phyloP scores from a whole-genome alignment of 2,329 filamentous ascomycete genomes.

The Ophiostoma pallidulum region DNA sequence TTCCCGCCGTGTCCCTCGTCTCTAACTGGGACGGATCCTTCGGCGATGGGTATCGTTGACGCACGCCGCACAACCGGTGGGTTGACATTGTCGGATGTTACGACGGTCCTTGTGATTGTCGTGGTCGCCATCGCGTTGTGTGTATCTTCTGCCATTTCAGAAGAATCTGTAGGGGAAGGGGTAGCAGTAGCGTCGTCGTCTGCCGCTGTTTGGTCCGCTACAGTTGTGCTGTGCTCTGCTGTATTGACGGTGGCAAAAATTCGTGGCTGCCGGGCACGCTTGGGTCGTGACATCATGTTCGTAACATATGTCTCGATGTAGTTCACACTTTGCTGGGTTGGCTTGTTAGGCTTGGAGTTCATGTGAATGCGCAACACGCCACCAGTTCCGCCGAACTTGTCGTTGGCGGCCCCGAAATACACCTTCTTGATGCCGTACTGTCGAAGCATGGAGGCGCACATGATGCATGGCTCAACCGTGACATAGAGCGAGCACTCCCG shows the following conservation, averaged over 20 bases:
- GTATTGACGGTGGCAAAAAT: background rate
- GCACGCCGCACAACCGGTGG: constrained; percentile 14
- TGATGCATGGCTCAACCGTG: constrained; percentile 96
- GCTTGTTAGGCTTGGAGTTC: constrained; percentile 37
- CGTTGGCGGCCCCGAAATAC: constrained; percentile 91
- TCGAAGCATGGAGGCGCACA: constrained; percentile 88
- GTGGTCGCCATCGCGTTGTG: background rate
- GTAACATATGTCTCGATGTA: constrained; percentile 19
- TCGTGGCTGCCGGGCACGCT: constrained; percentile 7
- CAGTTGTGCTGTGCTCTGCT: background rate
- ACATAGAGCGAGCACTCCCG: constrained; percentile 75
- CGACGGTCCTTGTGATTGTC: constrained; percentile 5
- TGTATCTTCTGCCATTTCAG: background rate
- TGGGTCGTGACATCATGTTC: constrained; percentile 16
- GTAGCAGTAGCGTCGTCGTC: background rate
- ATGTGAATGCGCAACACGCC: constrained; percentile 82
- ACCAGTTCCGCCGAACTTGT: constrained; percentile 92
- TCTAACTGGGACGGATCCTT: constrained; percentile 18
- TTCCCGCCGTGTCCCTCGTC: constrained; percentile 49
- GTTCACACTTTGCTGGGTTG: constrained; percentile 18
- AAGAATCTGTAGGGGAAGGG: constrained; percentile 5
- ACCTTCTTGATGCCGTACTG: constrained; percentile 84
- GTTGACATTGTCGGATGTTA: constrained; percentile 8
- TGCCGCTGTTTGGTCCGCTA: background rate
- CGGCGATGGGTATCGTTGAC: constrained; percentile 18